Percentiles rank a stretch among this genome's conserved stretches.
Evolutionary conservation across 169 alveolate species (phyloP).

Genomic region (Babesia bigemina): DNA sequence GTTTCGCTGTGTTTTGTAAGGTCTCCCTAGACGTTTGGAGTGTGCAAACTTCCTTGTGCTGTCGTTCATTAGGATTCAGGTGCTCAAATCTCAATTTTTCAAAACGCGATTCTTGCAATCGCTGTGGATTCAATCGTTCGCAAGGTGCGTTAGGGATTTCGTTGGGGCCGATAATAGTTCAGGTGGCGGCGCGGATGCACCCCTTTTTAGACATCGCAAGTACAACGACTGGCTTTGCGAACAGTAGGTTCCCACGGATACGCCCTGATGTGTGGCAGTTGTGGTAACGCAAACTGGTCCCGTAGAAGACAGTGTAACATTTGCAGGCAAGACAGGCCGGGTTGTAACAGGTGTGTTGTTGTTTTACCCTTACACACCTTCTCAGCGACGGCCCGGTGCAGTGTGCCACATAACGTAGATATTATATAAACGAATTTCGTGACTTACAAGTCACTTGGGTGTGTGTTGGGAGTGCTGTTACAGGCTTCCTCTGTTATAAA

Average conservation of each 20-base stretch:
- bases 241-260: slow-evolving; percentile 27
- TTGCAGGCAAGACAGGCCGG: slow-evolving; percentile 67
- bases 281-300: slow-evolving; percentile 87
- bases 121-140: slow-evolving; percentile 75
- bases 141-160: slow-evolving; percentile 43
- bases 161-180: background rate
- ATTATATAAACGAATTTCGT: too few species aligned
- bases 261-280: slow-evolving; percentile 21
- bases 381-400: background rate
- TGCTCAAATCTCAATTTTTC: slow-evolving; percentile 80
- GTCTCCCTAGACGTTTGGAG: background rate
- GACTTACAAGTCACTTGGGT: too few species aligned
- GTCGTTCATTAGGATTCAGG: slow-evolving; percentile 23
- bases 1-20: background rate
- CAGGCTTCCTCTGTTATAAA: background rate
- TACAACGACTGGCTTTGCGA: slow-evolving; percentile 84
- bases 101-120: slow-evolving; percentile 77
- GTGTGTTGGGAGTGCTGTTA: too few species aligned
- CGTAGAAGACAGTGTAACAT: slow-evolving; percentile 80
- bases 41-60: background rate
- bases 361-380: background rate
- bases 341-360: too few species aligned
- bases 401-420: too few species aligned
- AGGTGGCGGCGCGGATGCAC: slow-evolving; percentile 2
- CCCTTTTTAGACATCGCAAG: slow-evolving; percentile 29